Conservation (phyloP, 805 yeast species). For the Wickerhamomyces strasburgensis region DNA sequence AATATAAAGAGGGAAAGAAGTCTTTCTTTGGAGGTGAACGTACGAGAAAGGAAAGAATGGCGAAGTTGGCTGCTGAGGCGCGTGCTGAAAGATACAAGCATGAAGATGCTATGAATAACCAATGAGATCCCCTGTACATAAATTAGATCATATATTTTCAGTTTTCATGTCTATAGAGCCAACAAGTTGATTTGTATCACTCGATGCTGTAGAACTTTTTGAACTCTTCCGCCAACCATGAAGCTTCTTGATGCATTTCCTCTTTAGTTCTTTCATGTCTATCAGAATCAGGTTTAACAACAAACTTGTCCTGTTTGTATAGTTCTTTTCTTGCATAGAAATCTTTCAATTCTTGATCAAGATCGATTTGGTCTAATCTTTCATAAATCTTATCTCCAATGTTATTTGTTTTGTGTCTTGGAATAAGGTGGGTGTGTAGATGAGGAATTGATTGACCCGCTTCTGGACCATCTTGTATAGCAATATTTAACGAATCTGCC, state of each 20-base stretch:
- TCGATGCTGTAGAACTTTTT: conserved; percentile 16
- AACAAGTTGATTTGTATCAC: background rate
- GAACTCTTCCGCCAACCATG: conserved; percentile 41
- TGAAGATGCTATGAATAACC: conserved; percentile 20
- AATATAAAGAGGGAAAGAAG: conserved; percentile 65
- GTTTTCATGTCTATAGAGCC: too few relatives aligned
- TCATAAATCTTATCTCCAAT: conserved; percentile 71
- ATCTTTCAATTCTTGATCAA: conserved; percentile 28
- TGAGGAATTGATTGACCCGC: conserved; percentile 98
- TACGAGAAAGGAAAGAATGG: conserved; percentile 59
- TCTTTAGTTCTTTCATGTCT: conserved; percentile 54
- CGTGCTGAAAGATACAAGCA: conserved; percentile 25
- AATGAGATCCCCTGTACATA: too few relatives aligned
- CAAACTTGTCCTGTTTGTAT: conserved; percentile 24
- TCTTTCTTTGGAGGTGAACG: conserved; percentile 82
- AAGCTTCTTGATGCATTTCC: conserved; percentile 71
- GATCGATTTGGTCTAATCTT: conserved; percentile 57
- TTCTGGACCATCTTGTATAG: conserved; percentile 94
- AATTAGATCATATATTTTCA: too few relatives aligned
- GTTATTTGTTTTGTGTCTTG: conserved; percentile 57
- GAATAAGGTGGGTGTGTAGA: conserved; percentile 89
- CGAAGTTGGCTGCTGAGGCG: conserved; percentile 47
- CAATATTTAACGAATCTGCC: conserved; percentile 82
- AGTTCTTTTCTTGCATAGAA: conserved; percentile 28
- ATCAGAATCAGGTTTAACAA: conserved; percentile 42